Evolutionary conservation across 768 basidiomycete genomes (phyloP).

Genomic region (Tricholoma bakamatsutake): DNA sequence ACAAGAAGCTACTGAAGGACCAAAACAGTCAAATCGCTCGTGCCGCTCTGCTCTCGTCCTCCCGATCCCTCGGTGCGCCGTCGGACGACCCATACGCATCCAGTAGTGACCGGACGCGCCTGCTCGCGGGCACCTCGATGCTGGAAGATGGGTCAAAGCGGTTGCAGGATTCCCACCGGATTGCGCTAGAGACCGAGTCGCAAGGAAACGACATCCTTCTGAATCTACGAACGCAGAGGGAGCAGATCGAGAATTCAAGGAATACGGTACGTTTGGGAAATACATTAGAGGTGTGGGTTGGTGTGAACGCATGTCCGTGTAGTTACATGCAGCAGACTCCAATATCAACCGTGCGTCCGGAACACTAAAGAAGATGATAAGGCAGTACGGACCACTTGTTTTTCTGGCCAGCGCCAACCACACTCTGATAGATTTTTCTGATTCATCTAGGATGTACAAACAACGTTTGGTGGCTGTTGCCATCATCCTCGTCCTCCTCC

Average conservation of each 20-base stretch:
- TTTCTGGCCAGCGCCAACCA: slow-evolving; percentile 10
- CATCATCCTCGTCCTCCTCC: slow-evolving; percentile 79
- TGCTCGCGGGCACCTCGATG: slow-evolving; percentile 71
- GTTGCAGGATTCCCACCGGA: slow-evolving; percentile 83
- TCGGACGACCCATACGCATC: slow-evolving; percentile 80
- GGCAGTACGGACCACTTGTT: slow-evolving; percentile 55
- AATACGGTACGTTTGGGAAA: slow-evolving; percentile 60
- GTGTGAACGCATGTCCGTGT: slow-evolving; percentile 1
- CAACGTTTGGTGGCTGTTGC: slow-evolving; percentile 84
- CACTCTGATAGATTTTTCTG: slow-evolving; percentile 30
- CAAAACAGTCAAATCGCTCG: slow-evolving; percentile 65
- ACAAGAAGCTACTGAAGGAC: slow-evolving; percentile 80
- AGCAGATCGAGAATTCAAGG: slow-evolving; percentile 90
- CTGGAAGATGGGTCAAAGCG: slow-evolving; percentile 83
- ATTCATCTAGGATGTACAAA: slow-evolving; percentile 85
- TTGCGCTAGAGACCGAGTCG: slow-evolving; percentile 94
- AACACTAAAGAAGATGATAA: slow-evolving; percentile 93
- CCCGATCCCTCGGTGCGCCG: slow-evolving; percentile 28
- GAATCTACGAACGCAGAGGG: slow-evolving; percentile 81
- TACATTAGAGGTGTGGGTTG: background rate
- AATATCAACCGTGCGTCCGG: slow-evolving; percentile 89
- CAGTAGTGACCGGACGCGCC: slow-evolving; percentile 67
- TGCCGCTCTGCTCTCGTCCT: slow-evolving; percentile 66
- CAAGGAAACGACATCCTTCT: slow-evolving; percentile 89
- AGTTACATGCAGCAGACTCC: slow-evolving; percentile 84